Conservation (phyloP, 2,329 filamentous ascomycete species). For the Diplocarpon mali region DNA sequence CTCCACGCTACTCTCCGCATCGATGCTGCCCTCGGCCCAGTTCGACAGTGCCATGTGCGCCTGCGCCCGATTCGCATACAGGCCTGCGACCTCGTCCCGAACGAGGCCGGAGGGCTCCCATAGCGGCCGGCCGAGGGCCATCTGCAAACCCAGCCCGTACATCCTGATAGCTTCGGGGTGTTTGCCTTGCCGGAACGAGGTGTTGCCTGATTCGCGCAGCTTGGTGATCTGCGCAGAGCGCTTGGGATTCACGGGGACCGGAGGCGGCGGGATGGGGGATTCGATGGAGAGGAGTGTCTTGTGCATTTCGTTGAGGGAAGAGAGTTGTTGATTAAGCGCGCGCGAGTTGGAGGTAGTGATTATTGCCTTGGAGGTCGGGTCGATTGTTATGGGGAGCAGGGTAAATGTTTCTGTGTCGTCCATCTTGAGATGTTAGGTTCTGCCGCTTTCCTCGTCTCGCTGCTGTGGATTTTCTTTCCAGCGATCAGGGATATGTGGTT, state of each 20-base stretch:
- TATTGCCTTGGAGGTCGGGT: conserved; percentile 72
- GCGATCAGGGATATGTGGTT: too few species aligned
- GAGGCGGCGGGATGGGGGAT: conserved; percentile 64
- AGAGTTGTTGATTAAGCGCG: conserved; percentile 52
- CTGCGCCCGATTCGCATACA: conserved; percentile 84
- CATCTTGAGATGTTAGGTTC: conserved; percentile 29
- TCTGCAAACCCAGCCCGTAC: conserved; percentile 79
- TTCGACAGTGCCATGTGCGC: conserved; percentile 71
- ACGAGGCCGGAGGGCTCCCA: conserved; percentile 85
- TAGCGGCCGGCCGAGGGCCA: conserved; percentile 69
- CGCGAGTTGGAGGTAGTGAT: conserved; percentile 36
- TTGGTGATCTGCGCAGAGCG: conserved; percentile 80
- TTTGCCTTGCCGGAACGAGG: conserved; percentile 66
- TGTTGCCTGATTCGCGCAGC: conserved; percentile 80
- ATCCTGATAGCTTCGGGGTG: conserved; percentile 66
- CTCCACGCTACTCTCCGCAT: conserved; percentile 82
- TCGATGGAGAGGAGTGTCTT: conserved; percentile 57
- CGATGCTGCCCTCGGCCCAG: conserved; percentile 79
- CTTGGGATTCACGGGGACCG: conserved; percentile 86
- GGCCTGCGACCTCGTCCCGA: conserved; percentile 67
- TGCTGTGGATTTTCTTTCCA: too few species aligned
- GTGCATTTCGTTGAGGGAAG: conserved; percentile 69
- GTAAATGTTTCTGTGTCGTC: conserved; percentile 64
- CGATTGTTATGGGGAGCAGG: conserved; percentile 69
- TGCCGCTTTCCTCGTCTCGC: background rate